phyloP scores from a whole-genome alignment of 148 eudicot species.

The Diospyros kaki region DNA sequence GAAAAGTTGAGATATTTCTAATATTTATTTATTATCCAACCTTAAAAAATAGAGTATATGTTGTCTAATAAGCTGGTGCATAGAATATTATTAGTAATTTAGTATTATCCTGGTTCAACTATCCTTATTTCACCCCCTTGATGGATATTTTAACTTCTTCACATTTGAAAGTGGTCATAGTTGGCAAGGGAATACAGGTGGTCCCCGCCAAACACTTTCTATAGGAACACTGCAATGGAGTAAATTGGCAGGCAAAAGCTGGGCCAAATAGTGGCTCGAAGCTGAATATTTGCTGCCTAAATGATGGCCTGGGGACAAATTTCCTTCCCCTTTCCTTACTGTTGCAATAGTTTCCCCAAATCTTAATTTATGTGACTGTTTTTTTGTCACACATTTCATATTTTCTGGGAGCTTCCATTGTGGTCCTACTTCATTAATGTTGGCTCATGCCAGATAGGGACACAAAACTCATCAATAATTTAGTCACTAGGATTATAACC shows the following conservation, averaged over 20 bases:
- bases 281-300: neutral
- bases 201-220: neutral
- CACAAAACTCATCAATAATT: neutral
- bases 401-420: neutral
- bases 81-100: no score
- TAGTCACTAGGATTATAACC: no score
- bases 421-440: constrained; percentile 15
- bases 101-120: no score
- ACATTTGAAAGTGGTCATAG: no score
- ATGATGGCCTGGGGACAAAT: neutral
- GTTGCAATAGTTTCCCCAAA: neutral
- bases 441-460: neutral
- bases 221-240: neutral
- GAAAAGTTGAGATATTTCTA: no score
- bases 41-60: no score
- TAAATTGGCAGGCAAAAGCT: neutral
- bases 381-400: constrained; percentile 6
- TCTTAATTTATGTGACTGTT: constrained; percentile 7
- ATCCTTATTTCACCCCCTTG: no score
- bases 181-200: no score
- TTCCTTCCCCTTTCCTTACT: neutral
- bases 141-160: no score
- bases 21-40: no score
- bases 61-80: no score
- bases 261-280: neutral